Base-by-base conservation (phyloP, 441 rosid genomes). In the Pelargonium hybrid region DNA sequence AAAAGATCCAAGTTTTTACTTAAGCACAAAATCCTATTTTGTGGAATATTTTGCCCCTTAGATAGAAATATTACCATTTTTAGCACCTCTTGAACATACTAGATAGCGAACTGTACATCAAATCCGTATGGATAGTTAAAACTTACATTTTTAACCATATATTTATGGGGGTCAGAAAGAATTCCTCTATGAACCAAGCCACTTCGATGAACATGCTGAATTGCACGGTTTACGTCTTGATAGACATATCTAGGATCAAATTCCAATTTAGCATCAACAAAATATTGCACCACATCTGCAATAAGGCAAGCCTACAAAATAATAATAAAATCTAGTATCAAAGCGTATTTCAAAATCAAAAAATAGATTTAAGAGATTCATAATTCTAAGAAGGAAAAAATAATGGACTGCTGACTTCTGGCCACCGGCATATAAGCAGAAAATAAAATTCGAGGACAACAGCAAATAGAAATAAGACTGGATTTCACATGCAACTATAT, bases 161-260 rank as follows among this genome's bases (percentile, higher is more conserved):
- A 94, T 79, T 82, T 87, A 69, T 73, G 76, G 45, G 99, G 99
- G 80, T 91, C 86, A 56, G 91, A 84, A 82, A 94, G 97, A 76
- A 92, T 90, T 74, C 91, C 96, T 81, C 87, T 83, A 76, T 94
- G 99, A 64, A 82, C 97, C 84, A 90, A 82, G 71, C 99, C 97
- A 79, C 99, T 94, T 34, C 83, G 80, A 74, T 94, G 99, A 72
- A 90, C 99, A 90, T 91, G 94, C 82, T 87, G 97, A 78, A 91
- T 94, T 81, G 97, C 97, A 71, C 78, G 85, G 74, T 90, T 85
- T 20, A 94, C 98, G 82, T 94, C 98, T 77, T 94, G 84, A 83
- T 91, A 94, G 66, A 94, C 88, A 85, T 90, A 87, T 26, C 90
- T 83, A 26, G 98, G 81, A 83, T 94, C 97, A 74, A 94, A 94